Evolutionary conservation across 2,329 filamentous ascomycete species (phyloP).

Genomic region (Sordariomycetes sp.): DNA sequence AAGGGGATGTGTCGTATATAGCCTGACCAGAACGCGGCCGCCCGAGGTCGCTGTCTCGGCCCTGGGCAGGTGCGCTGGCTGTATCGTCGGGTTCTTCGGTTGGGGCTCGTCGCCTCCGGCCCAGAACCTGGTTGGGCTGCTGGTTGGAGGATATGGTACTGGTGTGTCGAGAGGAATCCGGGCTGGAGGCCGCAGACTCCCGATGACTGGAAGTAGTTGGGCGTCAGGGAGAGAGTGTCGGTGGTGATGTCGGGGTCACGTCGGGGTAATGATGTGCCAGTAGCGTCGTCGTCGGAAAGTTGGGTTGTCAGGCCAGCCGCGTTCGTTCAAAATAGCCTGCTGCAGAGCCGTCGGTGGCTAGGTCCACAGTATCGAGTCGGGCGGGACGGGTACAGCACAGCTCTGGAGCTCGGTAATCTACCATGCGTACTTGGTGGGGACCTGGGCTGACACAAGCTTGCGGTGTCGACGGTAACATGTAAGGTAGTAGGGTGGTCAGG

Average conservation of each 20-base stretch:
- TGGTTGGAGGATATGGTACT: conserved; percentile 27
- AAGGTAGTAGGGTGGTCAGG: background rate
- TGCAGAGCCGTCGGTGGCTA: background rate
- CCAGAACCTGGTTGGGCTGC: conserved; percentile 27
- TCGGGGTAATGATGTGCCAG: background rate
- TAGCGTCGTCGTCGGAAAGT: background rate
- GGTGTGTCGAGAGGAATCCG: conserved; percentile 8
- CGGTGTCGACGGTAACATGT: background rate
- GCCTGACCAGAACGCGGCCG: background rate
- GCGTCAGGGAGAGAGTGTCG: background rate
- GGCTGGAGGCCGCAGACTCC: conserved; percentile 4
- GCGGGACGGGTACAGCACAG: background rate
- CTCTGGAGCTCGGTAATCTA: background rate
- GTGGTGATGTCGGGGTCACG: background rate
- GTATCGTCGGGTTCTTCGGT: conserved; percentile 22
- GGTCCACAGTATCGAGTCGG: background rate
- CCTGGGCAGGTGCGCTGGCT: conserved; percentile 26
- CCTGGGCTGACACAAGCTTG: background rate
- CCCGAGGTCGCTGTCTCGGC: conserved; percentile 32
- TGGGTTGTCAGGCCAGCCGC: background rate
- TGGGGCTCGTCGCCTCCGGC: conserved; percentile 30
- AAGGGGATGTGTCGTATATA: background rate
- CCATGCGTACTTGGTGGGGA: background rate
- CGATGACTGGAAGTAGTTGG: background rate
- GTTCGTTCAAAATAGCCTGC: background rate